Conservation (phyloP, 441 rosid genomes). For the Melastoma candidum region DNA sequence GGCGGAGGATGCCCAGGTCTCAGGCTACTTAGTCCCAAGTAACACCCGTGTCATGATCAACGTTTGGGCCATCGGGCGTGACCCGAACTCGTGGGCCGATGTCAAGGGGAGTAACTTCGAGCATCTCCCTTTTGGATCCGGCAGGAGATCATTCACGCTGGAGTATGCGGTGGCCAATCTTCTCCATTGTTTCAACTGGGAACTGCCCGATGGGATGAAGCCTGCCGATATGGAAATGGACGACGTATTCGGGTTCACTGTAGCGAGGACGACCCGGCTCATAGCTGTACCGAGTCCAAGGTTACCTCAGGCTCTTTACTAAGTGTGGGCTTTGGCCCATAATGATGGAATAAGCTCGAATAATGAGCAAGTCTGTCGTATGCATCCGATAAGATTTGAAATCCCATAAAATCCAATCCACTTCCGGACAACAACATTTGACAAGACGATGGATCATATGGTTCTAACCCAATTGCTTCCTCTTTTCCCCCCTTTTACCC, state of each 20-base stretch:
- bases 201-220: conserved; percentile 86
- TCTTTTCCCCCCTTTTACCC: too few species aligned
- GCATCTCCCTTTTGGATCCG: conserved; percentile 93
- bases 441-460: too few species aligned
- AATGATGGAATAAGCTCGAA: too few species aligned
- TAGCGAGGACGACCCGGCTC: conserved; percentile 74
- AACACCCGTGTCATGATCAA: conserved; percentile 1
- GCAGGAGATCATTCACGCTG: conserved; percentile 88
- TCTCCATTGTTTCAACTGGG: conserved; percentile 86
- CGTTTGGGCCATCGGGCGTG: conserved; percentile 1
- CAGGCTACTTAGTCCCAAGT: not conserved
- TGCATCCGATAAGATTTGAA: too few species aligned
- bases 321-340: too few species aligned
- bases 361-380: too few species aligned
- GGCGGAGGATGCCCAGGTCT: not conserved
- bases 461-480: too few species aligned
- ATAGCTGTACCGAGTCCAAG: conserved; percentile 59
- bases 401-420: too few species aligned
- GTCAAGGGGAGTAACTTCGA: conserved; percentile 69
- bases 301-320: conserved; percentile 27
- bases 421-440: too few species aligned
- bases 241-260: conserved; percentile 85
- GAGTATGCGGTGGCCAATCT: conserved; percentile 71
- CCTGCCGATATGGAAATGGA: conserved; percentile 76
- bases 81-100: conserved; percentile 26